Conservation (phyloP, 2,329 filamentous ascomycete species). For the Monilinia aucupariae region DNA sequence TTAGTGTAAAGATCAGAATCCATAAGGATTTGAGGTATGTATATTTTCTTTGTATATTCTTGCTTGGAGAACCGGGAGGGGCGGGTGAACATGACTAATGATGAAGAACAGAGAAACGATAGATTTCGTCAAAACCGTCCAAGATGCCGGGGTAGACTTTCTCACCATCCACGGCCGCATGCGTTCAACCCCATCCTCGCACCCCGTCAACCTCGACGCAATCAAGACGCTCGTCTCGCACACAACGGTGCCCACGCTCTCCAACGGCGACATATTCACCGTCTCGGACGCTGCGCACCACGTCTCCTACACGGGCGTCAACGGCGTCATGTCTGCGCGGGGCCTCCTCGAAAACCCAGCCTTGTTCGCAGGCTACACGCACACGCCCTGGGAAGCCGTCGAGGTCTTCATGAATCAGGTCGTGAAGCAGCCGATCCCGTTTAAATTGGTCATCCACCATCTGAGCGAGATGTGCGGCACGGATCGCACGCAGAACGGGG, state of each 20-base stretch:
- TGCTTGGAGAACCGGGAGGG: neutral
- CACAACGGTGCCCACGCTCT: slow-evolving; percentile 54
- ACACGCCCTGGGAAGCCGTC: slow-evolving; percentile 58
- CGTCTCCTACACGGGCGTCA: slow-evolving; percentile 40
- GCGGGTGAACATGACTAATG: neutral
- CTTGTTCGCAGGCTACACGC: slow-evolving; percentile 49
- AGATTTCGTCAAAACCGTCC: slow-evolving; percentile 58
- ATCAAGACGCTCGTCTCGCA: slow-evolving; percentile 45
- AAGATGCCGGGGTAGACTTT: slow-evolving; percentile 57
- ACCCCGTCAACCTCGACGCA: slow-evolving; percentile 56
- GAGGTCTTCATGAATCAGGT: slow-evolving; percentile 57
- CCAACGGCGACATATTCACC: slow-evolving; percentile 66
- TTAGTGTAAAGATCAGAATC: slow-evolving; percentile 67
- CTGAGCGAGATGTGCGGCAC: slow-evolving; percentile 60
- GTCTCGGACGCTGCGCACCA: slow-evolving; percentile 37
- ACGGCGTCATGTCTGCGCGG: slow-evolving; percentile 65
- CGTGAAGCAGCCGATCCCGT: slow-evolving; percentile 53
- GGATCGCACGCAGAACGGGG: slow-evolving; percentile 47
- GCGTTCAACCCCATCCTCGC: slow-evolving; percentile 53
- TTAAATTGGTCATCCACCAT: slow-evolving; percentile 61
- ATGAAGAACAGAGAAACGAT: slow-evolving; percentile 38
- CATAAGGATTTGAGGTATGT: slow-evolving; percentile 52
- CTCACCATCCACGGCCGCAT: slow-evolving; percentile 66
- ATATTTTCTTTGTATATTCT: neutral
- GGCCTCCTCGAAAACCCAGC: slow-evolving; percentile 64